Percentiles rank a stretch among this genome's conserved stretches.
phyloP scores from a whole-genome alignment of 768 basidiomycete species.

The Xerocomellus amylosporus region DNA sequence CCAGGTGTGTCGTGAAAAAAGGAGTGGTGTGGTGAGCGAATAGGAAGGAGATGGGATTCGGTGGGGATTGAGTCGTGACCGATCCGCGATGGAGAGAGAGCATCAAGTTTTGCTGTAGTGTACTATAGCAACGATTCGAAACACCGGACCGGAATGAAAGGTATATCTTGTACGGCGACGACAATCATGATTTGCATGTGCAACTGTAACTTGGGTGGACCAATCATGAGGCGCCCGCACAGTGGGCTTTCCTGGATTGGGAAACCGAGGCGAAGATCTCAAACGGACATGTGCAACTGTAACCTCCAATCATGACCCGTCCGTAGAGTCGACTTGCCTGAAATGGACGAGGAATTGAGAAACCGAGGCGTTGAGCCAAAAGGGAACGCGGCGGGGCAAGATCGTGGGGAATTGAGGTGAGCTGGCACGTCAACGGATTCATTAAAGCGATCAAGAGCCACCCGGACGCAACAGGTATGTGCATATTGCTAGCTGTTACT shows the following conservation, averaged over 20 bases:
- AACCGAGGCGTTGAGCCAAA: conserved; percentile 10
- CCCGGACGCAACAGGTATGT: too few species aligned
- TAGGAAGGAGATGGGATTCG: not conserved
- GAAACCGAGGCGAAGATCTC: conserved; percentile 9
- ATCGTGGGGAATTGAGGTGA: conserved; percentile 10
- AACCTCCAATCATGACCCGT: not conserved
- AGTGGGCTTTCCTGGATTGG: not conserved
- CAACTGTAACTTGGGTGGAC: not conserved
- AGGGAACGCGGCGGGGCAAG: not conserved
- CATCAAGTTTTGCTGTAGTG: not conserved
- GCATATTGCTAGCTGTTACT: conserved; percentile 3
- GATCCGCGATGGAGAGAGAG: not conserved
- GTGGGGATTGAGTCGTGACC: not conserved
- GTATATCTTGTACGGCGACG: too few species aligned
- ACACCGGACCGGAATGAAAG: conserved; percentile 1
- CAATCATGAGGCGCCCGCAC: not conserved
- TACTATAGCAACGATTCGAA: conserved; percentile 23
- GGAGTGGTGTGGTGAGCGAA: not conserved
- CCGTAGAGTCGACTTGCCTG: not conserved
- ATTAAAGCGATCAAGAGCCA: conserved; percentile 1
- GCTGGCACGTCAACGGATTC: conserved; percentile 8
- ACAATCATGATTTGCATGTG: conserved; percentile 15
- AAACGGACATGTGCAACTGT: conserved; percentile 1
- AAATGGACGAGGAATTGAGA: not conserved
- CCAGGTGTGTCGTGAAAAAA: too few species aligned